phyloP scores from a whole-genome alignment of 2,329 filamentous ascomycete species.

The Neonectria faginata region DNA sequence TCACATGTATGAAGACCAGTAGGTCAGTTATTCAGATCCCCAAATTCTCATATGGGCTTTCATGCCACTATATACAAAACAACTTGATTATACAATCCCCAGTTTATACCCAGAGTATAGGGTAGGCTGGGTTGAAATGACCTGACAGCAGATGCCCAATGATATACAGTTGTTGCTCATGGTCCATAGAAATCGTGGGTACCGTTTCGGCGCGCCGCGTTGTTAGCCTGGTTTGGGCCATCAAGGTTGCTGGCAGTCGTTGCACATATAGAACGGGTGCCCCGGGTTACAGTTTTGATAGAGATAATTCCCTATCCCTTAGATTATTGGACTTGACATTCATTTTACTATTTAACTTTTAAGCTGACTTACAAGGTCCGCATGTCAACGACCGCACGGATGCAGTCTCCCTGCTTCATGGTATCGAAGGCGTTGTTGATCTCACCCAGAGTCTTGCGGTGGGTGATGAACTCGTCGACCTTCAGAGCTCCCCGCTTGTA shows the following conservation, averaged over 20 bases:
- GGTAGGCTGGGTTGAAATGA: not conserved
- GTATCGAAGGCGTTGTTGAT: constrained; percentile 92
- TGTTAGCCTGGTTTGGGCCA: constrained; percentile 18
- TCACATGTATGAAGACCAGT: not conserved
- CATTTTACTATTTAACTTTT: constrained; percentile 31
- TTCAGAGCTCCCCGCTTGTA: constrained; percentile 92
- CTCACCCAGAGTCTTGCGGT: constrained; percentile 82
- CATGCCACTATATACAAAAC: not conserved
- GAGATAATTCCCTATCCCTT: constrained; percentile 29
- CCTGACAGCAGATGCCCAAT: not conserved
- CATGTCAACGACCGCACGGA: constrained; percentile 89
- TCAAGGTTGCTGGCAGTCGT: constrained; percentile 24
- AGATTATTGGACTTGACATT: constrained; percentile 28
- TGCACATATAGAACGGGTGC: constrained; percentile 24
- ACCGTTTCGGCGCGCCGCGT: constrained; percentile 12
- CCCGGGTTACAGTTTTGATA: constrained; percentile 27
- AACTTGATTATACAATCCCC: constrained; percentile 15
- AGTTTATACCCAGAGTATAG: not conserved
- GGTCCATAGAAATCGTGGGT: constrained; percentile 1
- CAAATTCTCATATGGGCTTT: not conserved
- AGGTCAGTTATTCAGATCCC: not conserved
- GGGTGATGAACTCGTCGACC: constrained; percentile 99
- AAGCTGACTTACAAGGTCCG: constrained; percentile 49
- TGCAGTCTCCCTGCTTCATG: constrained; percentile 98
- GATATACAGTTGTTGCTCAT: constrained; percentile 12